Evolutionary conservation across 108 stramenopile genomes (phyloP).

Genomic region (Stephanodiscus triporus): DNA sequence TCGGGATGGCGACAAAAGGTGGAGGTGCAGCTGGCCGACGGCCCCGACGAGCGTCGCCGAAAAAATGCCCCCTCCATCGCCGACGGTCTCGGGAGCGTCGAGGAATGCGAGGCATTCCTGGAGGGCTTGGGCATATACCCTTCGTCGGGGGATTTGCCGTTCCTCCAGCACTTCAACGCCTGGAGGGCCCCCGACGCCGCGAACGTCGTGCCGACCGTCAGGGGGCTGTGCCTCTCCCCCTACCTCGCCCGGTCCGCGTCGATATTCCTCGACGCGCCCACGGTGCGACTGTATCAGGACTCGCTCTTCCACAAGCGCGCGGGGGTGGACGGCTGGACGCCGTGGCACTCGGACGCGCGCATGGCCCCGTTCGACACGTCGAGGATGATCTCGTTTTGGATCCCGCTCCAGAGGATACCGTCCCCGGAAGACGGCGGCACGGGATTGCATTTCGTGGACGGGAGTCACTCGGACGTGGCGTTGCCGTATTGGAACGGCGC

Average conservation of each 20-base stretch:
- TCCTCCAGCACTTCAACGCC: conserved; percentile 87
- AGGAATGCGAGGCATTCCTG: conserved; percentile 59
- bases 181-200: conserved; percentile 50
- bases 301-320: conserved; percentile 81
- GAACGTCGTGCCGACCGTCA: conserved; percentile 36
- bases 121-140: conserved; percentile 48
- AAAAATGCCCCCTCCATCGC: conserved; percentile 36
- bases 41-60: conserved; percentile 31
- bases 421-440: conserved; percentile 55
- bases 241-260: conserved; percentile 59
- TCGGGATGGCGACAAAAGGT: conserved; percentile 85
- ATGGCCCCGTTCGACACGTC: conserved; percentile 91
- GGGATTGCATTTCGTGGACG: conserved; percentile 72
- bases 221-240: conserved; percentile 52
- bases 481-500: conserved; percentile 85
- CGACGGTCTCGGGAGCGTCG: conserved; percentile 48
- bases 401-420: conserved; percentile 72
- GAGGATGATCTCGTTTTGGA: conserved; percentile 89
- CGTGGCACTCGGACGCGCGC: conserved; percentile 85
- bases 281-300: conserved; percentile 85
- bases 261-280: conserved; percentile 62
- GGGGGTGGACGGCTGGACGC: conserved; percentile 74
- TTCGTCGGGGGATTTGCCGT: conserved; percentile 59
- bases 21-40: conserved; percentile 63
- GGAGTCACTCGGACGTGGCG: conserved; percentile 80